These are phyloP conservation scores for Pyrus pyrifolia DNA, from an alignment of 306 rosid genomes.

Conservation along the genomic window DNA sequence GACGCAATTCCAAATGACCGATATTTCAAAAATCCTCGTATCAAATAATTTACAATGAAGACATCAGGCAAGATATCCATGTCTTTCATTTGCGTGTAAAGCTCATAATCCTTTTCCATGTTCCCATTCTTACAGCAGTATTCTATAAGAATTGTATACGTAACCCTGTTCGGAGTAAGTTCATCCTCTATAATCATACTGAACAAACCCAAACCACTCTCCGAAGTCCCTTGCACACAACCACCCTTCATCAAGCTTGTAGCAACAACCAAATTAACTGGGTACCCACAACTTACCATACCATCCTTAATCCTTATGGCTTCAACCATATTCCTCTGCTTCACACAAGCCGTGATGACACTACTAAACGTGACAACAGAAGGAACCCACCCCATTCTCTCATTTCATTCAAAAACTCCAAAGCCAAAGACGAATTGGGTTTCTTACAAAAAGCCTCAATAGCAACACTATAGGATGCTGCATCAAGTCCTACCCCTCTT, in stretches of 20 bases:
- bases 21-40: slow-evolving; percentile 41
- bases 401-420: slow-evolving; percentile 51
- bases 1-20: slow-evolving; percentile 39
- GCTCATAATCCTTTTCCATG: slow-evolving; percentile 52
- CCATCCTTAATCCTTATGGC: slow-evolving; percentile 63
- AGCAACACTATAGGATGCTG: slow-evolving; percentile 38
- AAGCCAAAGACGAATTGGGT: slow-evolving; percentile 31
- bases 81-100: slow-evolving; percentile 55
- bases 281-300: slow-evolving; percentile 49
- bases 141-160: slow-evolving; percentile 47
- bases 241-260: slow-evolving; percentile 58
- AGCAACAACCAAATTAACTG: slow-evolving; percentile 38
- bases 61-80: slow-evolving; percentile 37
- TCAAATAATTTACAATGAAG: slow-evolving; percentile 34
- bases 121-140: slow-evolving; percentile 50
- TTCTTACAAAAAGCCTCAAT: slow-evolving; percentile 45
- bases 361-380: slow-evolving; percentile 34
- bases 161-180: slow-evolving; percentile 36
- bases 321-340: slow-evolving; percentile 49
- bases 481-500: slow-evolving; percentile 47
- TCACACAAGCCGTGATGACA: slow-evolving; percentile 54
- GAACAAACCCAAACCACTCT: slow-evolving; percentile 50
- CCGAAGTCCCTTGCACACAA: slow-evolving; percentile 45
- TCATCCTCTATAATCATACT: slow-evolving; percentile 34
- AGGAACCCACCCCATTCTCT: slow-evolving; percentile 53